Base-by-base conservation (phyloP, 2,329 filamentous ascomycete species). In the Beauveria asiatica region DNA sequence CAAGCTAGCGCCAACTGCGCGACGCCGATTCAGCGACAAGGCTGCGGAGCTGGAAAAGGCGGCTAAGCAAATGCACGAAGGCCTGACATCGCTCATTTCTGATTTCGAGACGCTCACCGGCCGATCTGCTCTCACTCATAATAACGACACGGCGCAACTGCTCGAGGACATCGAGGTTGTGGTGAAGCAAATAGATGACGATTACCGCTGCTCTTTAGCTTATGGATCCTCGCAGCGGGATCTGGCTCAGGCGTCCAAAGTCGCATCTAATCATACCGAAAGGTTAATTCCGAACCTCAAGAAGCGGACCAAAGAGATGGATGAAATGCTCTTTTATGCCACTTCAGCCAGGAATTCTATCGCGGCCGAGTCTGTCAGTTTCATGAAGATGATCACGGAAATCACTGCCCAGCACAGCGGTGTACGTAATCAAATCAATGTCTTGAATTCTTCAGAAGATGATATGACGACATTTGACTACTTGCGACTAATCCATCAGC, bases 151-250 rank as follows among this genome's bases (percentile, higher is more conserved):
- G 5, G 73, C 77, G 23, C 85, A 88, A 63, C 77, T 96, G 7
- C 78, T 94, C 54, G 83, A 91, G 63, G 94, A 97, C 70, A 91
- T 97, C 48, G 87, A 93, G 69, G 88, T 90, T 0, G 80, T 97
- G 59, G 86, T 87, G 56, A 91, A 86, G 67, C 97, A 97, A 74
- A 89, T 99, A 54, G 85, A 87, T 52, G 89, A 87, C 6, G 94
- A 97, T 72, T 90, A 91, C 69, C 87, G 92, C 65, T 87, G 90
- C 65, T 84, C 91, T 11, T 77, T 91, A 49, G 80, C 82, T 6
- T 86, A 92, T 64, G 78, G 84, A 1, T 83, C 84, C 64, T 86
- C 86, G 45, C 77, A 86, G 65, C 76, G 78, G 42, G 84, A 85
- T 64, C 68, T 86, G 17, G 75, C 80, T 1, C 83, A 85, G 66